These are phyloP conservation scores for Pseudovirgaria hyperparasitica DNA, from an alignment of 2,329 filamentous ascomycete species.

Conservation along the genomic window DNA sequence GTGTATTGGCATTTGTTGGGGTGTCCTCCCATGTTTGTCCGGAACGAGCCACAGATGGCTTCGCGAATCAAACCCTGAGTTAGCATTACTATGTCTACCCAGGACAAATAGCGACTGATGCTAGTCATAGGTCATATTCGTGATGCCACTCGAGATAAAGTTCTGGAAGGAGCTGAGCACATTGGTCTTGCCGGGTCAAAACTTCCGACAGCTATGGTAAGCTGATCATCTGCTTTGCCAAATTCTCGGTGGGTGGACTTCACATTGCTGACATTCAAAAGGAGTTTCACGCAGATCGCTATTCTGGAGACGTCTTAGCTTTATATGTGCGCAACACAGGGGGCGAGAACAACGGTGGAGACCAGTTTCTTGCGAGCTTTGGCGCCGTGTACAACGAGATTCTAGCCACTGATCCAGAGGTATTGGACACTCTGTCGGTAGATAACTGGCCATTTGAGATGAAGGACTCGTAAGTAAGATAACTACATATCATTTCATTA, in stretches of 20 bases:
- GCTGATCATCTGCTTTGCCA: neutral
- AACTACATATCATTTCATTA: constrained; percentile 1
- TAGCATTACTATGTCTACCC: constrained; percentile 3
- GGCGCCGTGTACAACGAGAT: constrained; percentile 24
- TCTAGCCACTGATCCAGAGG: constrained; percentile 16
- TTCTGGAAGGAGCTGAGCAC: constrained; percentile 18
- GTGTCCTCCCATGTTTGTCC: constrained; percentile 18
- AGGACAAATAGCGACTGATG: neutral
- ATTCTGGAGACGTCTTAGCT: constrained; percentile 23
- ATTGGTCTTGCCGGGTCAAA: constrained; percentile 25
- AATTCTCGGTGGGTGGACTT: too few species aligned
- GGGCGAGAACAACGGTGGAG: constrained; percentile 15
- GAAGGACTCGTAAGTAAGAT: constrained; percentile 19
- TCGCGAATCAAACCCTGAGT: constrained; percentile 24
- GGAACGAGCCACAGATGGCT: constrained; percentile 21
- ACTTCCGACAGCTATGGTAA: constrained; percentile 19
- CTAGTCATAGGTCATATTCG: constrained; percentile 16
- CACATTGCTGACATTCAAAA: constrained; percentile 3
- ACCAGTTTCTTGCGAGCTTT: constrained; percentile 20
- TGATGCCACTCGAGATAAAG: constrained; percentile 21
- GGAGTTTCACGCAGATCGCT: constrained; percentile 24
- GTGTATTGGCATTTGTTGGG: constrained; percentile 22
- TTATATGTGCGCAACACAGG: constrained; percentile 22
- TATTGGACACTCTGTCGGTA: constrained; percentile 21
- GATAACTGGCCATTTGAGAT: constrained; percentile 24